Percentiles rank a stretch among this genome's conserved stretches.
These are phyloP conservation scores for Urostyla sp. DNA, from an alignment of 73 alveolate species.

Conservation along the genomic window DNA sequence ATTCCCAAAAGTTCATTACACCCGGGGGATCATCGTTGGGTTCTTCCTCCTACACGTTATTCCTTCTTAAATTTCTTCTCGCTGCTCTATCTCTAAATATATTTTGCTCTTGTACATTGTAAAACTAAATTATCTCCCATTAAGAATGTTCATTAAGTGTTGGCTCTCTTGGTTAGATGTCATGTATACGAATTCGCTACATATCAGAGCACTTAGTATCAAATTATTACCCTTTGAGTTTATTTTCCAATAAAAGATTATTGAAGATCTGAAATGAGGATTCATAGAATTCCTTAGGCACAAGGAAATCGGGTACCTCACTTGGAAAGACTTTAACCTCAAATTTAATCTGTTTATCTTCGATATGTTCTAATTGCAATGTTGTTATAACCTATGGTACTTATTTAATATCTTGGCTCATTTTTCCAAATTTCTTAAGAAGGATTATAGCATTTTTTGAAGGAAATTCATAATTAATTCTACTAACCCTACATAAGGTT, in stretches of 20 bases:
- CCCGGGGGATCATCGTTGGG: slow-evolving; percentile 20
- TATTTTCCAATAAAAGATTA: not conserved
- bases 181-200: not conserved
- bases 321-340: slow-evolving; percentile 30
- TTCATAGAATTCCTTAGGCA: slow-evolving; percentile 22
- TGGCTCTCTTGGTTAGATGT: slow-evolving; percentile 9
- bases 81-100: slow-evolving; percentile 37
- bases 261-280: not conserved
- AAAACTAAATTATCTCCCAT: slow-evolving; percentile 36
- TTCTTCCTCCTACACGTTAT: no score
- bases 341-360: not conserved
- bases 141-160: not conserved
- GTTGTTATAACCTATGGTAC: slow-evolving; percentile 3
- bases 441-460: slow-evolving; percentile 2
- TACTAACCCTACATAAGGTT: slow-evolving; percentile 13
- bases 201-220: not conserved
- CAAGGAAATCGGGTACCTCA: slow-evolving; percentile 45
- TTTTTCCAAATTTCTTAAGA: slow-evolving; percentile 30
- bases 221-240: not conserved
- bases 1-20: slow-evolving; percentile 47
- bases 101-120: not conserved
- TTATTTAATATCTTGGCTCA: not conserved
- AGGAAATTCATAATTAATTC: slow-evolving; percentile 11
- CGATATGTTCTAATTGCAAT: not conserved
- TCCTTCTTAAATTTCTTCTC: slow-evolving; percentile 11